Evolutionary conservation across 1,284 basidiomycete species (phyloP).

Genomic region (Marasmius fiardii): DNA sequence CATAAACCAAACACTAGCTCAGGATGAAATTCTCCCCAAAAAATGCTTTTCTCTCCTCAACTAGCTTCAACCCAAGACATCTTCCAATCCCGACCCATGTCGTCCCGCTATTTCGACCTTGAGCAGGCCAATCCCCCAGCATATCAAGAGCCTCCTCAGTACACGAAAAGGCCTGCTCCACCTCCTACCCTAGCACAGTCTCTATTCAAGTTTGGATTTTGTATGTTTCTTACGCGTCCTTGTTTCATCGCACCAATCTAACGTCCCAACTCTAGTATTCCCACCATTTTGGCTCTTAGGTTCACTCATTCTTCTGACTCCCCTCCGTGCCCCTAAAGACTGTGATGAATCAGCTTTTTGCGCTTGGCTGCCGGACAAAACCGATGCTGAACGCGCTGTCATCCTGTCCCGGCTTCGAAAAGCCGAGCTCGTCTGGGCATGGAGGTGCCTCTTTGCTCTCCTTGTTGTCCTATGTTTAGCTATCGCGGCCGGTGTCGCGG

Average conservation of each 20-base stretch:
- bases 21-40: no score
- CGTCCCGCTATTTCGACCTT: no score
- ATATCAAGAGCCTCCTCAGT: conserved; percentile 7
- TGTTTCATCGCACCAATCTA: neutral
- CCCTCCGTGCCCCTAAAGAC: conserved; percentile 23
- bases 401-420: conserved; percentile 31
- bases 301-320: conserved; percentile 26
- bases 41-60: no score
- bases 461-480: conserved; percentile 22
- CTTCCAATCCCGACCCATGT: no score
- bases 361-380: conserved; percentile 45
- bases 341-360: neutral
- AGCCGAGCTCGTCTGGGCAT: conserved; percentile 39
- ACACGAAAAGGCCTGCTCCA: conserved; percentile 21
- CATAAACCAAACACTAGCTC: no score
- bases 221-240: conserved; percentile 23
- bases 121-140: no score
- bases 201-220: conserved; percentile 41
- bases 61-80: no score
- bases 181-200: conserved; percentile 39
- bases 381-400: conserved; percentile 38
- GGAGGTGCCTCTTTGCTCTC: conserved; percentile 27
- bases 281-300: conserved; percentile 35
- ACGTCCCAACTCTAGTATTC: conserved; percentile 30
- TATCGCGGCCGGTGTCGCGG: conserved; percentile 14